These are phyloP conservation scores for Calocybe gambosa DNA, from an alignment of 1,284 basidiomycete species.

Conservation along the genomic window DNA sequence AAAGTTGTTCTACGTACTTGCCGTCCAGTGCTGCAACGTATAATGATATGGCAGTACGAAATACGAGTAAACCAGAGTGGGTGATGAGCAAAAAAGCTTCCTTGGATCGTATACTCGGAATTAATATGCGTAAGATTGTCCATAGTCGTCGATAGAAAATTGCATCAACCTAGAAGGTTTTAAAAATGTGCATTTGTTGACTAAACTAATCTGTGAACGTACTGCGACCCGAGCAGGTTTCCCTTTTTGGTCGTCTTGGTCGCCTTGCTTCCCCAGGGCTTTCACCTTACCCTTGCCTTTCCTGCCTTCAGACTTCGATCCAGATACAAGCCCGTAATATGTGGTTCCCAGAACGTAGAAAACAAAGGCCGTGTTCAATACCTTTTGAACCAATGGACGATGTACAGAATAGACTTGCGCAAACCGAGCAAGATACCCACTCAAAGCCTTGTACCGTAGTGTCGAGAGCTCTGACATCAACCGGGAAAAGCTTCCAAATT, in stretches of 20 bases:
- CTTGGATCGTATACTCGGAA: slow-evolving; percentile 80
- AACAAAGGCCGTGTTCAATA: slow-evolving; percentile 59
- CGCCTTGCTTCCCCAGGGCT: slow-evolving; percentile 25
- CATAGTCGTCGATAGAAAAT: slow-evolving; percentile 83
- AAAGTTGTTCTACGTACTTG: slow-evolving; percentile 47
- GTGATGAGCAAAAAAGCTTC: slow-evolving; percentile 84
- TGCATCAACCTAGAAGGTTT: slow-evolving; percentile 73
- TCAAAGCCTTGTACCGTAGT: slow-evolving; percentile 24
- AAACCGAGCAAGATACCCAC: slow-evolving; percentile 34
- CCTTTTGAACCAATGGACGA: slow-evolving; percentile 63
- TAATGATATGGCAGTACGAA: slow-evolving; percentile 87
- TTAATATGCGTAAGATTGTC: slow-evolving; percentile 80
- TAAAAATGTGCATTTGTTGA: slow-evolving; percentile 3
- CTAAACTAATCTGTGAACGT: slow-evolving; percentile 21
- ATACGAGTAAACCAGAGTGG: slow-evolving; percentile 85
- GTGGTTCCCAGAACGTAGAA: slow-evolving; percentile 57
- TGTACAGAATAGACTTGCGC: slow-evolving; percentile 52
- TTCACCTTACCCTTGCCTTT: slow-evolving; percentile 32
- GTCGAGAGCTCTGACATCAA: slow-evolving; percentile 27
- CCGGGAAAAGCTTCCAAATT: no score
- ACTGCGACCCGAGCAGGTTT: slow-evolving; percentile 62
- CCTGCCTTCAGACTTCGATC: slow-evolving; percentile 31
- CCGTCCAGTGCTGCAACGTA: slow-evolving; percentile 95
- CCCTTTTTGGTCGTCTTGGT: slow-evolving; percentile 24
- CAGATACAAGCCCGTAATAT: slow-evolving; percentile 42